phyloP scores from a whole-genome alignment of 2,329 filamentous ascomycete species.

The Paecilomyces formosus region DNA sequence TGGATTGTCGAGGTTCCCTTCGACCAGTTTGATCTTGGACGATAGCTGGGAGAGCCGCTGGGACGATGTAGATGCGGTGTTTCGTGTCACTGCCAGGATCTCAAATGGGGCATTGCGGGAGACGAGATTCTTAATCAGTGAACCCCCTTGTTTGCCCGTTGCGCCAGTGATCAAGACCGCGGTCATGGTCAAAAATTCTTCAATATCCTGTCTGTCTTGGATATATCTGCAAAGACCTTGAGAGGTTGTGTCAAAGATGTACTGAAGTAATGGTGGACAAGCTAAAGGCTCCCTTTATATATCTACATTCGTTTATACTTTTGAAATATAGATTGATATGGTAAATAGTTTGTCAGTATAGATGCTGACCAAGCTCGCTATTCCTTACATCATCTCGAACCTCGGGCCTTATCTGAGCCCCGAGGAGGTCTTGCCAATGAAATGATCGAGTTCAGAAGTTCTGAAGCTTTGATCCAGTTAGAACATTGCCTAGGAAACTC shows the following conservation, averaged over 20 bases:
- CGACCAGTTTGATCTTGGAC: constrained; percentile 46
- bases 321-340: neutral
- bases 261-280: neutral
- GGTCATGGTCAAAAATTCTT: neutral
- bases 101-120: constrained; percentile 27
- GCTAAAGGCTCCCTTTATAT: neutral
- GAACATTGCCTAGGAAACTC: too few relatives aligned
- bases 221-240: neutral
- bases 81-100: constrained; percentile 55
- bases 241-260: neutral
- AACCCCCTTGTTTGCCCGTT: constrained; percentile 36
- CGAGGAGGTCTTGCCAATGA: neutral
- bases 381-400: neutral
- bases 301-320: neutral
- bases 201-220: neutral
- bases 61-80: constrained; percentile 44
- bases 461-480: too few relatives aligned
- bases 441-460: neutral
- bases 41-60: constrained; percentile 41
- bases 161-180: constrained; percentile 30
- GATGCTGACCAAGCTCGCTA: neutral
- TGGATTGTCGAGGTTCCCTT: constrained; percentile 51
- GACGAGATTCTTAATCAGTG: constrained; percentile 26
- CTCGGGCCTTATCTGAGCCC: neutral
- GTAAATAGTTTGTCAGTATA: neutral